A percentile compares a stretch with the other conserved stretches of the same genome.
Evolutionary conservation across 306 rosid species (phyloP).

Genomic region (Pyrus betulifolia): DNA sequence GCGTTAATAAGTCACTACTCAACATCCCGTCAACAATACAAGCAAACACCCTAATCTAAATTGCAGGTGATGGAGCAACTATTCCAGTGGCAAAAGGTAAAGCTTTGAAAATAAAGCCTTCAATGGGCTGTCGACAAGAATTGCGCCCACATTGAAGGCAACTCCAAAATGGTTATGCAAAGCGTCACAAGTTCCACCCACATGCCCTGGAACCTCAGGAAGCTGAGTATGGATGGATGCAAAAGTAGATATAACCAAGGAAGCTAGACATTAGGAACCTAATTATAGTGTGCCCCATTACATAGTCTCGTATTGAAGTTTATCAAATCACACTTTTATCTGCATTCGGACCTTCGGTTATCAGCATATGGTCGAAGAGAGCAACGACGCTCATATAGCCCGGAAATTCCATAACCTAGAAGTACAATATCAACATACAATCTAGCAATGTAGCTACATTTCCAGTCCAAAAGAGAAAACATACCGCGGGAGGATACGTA

Average conservation of each 20-base stretch:
- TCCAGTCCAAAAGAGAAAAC: constrained; percentile 7
- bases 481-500: constrained; percentile 75
- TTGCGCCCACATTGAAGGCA: not conserved
- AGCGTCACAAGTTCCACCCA: not conserved
- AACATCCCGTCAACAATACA: not conserved
- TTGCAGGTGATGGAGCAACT: not conserved
- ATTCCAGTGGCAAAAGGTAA: not conserved
- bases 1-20: not conserved
- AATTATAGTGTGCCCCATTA: not conserved
- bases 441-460: not conserved
- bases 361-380: too few relatives aligned
- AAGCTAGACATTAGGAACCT: too few relatives aligned
- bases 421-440: not conserved
- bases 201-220: not conserved
- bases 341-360: too few relatives aligned
- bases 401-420: not conserved
- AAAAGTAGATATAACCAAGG: not conserved
- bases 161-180: not conserved
- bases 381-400: too few relatives aligned
- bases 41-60: not conserved
- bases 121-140: not conserved
- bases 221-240: not conserved
- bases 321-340: not conserved
- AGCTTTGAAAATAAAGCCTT: not conserved
- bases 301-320: not conserved